Base-by-base conservation (phyloP, 306 rosid species). In the Malus sylvestris region DNA sequence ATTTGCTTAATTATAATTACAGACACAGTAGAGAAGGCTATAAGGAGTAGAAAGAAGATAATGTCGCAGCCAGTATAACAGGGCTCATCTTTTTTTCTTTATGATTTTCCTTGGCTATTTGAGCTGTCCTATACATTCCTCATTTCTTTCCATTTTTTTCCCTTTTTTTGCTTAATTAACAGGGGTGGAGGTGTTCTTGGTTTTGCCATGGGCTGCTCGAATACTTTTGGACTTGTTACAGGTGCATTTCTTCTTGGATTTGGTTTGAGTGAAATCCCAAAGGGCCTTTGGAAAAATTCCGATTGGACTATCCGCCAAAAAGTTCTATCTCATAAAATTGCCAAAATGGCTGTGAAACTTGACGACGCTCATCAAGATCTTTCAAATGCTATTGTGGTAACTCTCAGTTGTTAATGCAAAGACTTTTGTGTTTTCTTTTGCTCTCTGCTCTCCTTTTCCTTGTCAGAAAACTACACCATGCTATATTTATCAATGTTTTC, bases 231-330 rank as follows among this genome's bases (percentile, higher is more conserved):
- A 83, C 91, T 95, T 68, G 99, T 95, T 59, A 95, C 99, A 23
- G 99, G 99, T 68, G 99, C 97, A 64, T 95, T 95, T 85, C 99
- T 95, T 82, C 97, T 95, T 76, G 99, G 99, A 75, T 95, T 95
- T 68, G 97, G 99, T 60, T 86, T 92, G 88, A 92, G 96, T 57
- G 99, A 92, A 92, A 92, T 95, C 81, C 99, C 99, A 20, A 92
- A 81, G 85, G 84, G 88, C 65, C 81, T 92, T 73, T 95, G 99
- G 99, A 90, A 81, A 83, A 90, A 90, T 85, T 91, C 99, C 11
- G 95, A 90, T 71, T 88, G 97, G 99, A 89, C 91, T 35, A 92
- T 86, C 35, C 97, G 93, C 67, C 99, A 88, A 76, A 95, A 92
- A 88, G 93, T 92, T 84, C 93, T 95, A 75, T 92, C 97, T 70